These are phyloP conservation scores for Samsoniella hepiali DNA, from an alignment of 2,329 filamentous ascomycete genomes.

Conservation along the genomic window DNA sequence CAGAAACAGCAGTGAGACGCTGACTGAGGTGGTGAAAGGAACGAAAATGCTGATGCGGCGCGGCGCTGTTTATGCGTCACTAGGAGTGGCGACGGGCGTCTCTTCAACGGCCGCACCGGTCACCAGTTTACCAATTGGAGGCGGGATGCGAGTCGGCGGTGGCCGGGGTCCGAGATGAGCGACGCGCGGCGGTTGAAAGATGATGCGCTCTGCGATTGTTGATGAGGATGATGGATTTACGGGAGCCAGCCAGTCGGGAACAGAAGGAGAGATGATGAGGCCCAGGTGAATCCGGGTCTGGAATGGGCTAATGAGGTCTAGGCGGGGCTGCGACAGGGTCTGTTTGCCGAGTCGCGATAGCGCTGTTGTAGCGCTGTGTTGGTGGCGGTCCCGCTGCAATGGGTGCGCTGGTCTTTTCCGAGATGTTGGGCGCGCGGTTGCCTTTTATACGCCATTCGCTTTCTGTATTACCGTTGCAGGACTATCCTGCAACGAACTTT, in stretches of 20 bases:
- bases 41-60: conserved; percentile 8
- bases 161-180: background rate
- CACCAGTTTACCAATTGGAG: conserved; percentile 10
- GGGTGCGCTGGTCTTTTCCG: background rate
- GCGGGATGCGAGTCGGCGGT: background rate
- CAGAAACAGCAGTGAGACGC: conserved; percentile 1
- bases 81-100: background rate
- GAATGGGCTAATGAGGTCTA: conserved; percentile 4
- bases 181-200: background rate
- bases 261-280: conserved; percentile 3
- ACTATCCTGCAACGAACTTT: background rate
- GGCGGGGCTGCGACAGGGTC: background rate
- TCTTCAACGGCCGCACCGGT: background rate
- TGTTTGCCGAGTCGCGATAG: background rate
- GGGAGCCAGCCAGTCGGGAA: background rate
- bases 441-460: background rate
- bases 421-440: background rate
- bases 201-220: conserved; percentile 2
- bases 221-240: conserved; percentile 4
- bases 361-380: background rate
- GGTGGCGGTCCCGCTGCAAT: background rate
- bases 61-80: conserved; percentile 1
- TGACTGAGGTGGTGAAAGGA: background rate
- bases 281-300: conserved; percentile 11
- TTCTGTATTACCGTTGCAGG: background rate